Conservation (phyloP, 345 rosid genomes). For the Raphanus sativus region DNA sequence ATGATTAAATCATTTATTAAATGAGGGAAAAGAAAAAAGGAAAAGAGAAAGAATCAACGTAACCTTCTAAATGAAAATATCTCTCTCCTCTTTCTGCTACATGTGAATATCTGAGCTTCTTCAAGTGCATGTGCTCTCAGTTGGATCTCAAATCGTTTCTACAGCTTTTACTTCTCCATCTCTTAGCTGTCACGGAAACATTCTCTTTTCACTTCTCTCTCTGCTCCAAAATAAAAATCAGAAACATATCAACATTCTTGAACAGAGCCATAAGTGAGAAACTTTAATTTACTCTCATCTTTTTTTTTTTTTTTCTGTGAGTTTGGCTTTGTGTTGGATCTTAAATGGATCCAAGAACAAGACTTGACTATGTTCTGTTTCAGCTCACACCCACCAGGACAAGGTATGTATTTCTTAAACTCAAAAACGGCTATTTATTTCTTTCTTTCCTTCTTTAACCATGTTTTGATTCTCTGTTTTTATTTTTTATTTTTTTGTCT, state of each 20-base stretch:
- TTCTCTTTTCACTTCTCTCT: slow-evolving; percentile 26
- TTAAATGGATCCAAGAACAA: slow-evolving; percentile 74
- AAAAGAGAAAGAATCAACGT: not conserved
- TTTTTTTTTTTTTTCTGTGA: too few species aligned
- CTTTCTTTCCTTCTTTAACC: not conserved
- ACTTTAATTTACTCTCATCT: slow-evolving; percentile 17
- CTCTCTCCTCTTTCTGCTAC: slow-evolving; percentile 28
- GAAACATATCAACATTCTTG: slow-evolving; percentile 24
- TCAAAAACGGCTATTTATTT: not conserved
- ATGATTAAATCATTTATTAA: not conserved
- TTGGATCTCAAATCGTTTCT: slow-evolving; percentile 32
- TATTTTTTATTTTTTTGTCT: not conserved
- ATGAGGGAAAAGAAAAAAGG: not conserved
- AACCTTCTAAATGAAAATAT: not conserved
- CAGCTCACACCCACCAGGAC: slow-evolving; percentile 98
- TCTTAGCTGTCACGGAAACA: slow-evolving; percentile 41
- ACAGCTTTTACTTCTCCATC: slow-evolving; percentile 19
- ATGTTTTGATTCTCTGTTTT: not conserved
- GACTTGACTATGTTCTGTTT: slow-evolving; percentile 82
- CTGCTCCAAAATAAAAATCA: slow-evolving; percentile 3
- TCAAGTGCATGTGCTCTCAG: slow-evolving; percentile 37
- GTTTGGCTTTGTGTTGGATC: slow-evolving; percentile 11
- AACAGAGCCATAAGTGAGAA: slow-evolving; percentile 11
- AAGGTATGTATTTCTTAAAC: slow-evolving; percentile 49
- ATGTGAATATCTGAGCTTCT: slow-evolving; percentile 36